Percentiles rank a stretch among this genome's conserved stretches.
Evolutionary conservation across 306 rosid species (phyloP).

Genomic region (Vigna unguiculata): DNA sequence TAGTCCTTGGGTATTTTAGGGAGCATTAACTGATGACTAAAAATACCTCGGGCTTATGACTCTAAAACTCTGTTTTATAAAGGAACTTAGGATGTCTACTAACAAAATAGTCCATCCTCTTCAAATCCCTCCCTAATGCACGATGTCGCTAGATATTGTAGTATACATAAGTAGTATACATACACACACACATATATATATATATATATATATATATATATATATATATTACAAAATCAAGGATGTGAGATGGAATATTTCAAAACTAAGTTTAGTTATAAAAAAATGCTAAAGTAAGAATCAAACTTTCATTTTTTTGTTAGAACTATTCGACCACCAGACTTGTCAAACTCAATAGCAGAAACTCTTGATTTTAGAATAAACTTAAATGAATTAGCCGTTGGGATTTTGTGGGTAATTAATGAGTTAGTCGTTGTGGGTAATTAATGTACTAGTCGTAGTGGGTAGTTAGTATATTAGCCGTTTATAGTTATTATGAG

Average conservation of each 20-base stretch:
- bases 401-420: too few species aligned
- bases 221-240: slow-evolving; percentile 33
- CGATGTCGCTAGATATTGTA: slow-evolving; percentile 61
- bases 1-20: slow-evolving; percentile 14
- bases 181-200: too few species aligned
- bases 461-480: too few species aligned
- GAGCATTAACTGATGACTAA: slow-evolving; percentile 18
- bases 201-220: too few species aligned
- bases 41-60: slow-evolving; percentile 96
- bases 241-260: slow-evolving; percentile 13
- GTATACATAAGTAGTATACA: too few species aligned
- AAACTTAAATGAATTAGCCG: too few species aligned
- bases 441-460: too few species aligned
- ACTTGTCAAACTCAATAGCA: slow-evolving; percentile 96
- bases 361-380: too few species aligned
- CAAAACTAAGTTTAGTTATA: slow-evolving; percentile 30
- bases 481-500: too few species aligned
- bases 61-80: slow-evolving; percentile 98
- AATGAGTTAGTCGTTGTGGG: too few species aligned
- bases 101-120: slow-evolving; percentile 77
- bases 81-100: slow-evolving; percentile 97
- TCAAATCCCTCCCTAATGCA: slow-evolving; percentile 85
- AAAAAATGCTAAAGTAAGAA: slow-evolving; percentile 31
- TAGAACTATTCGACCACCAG: slow-evolving; percentile 99
- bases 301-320: slow-evolving; percentile 76